Evolutionary conservation across 2,329 filamentous ascomycete genomes (phyloP).

Genomic region (Hypoxylon sp.): DNA sequence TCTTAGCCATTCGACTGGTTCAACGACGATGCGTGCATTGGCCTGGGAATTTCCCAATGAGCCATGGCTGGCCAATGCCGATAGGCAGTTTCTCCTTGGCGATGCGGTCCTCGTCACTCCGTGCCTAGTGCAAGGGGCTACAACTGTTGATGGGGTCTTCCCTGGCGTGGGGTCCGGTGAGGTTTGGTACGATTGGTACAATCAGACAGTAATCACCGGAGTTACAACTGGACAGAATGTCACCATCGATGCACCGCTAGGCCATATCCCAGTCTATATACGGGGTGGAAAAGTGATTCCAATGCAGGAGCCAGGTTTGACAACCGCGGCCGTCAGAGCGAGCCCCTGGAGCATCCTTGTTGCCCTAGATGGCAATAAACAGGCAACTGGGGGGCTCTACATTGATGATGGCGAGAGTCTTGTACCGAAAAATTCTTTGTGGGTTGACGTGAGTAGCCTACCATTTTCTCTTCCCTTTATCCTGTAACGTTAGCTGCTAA

Average conservation of each 20-base stretch:
- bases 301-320: slow-evolving; percentile 77
- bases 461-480: slow-evolving; percentile 1
- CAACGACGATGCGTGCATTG: slow-evolving; percentile 80
- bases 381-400: slow-evolving; percentile 75
- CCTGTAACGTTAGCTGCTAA: slow-evolving; percentile 13
- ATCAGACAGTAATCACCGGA: slow-evolving; percentile 66
- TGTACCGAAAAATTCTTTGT: slow-evolving; percentile 67
- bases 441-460: slow-evolving; percentile 62
- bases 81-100: slow-evolving; percentile 81
- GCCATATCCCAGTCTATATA: slow-evolving; percentile 80
- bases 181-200: slow-evolving; percentile 87
- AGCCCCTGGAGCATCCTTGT: slow-evolving; percentile 78
- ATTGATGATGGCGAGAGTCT: slow-evolving; percentile 82
- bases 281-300: slow-evolving; percentile 78
- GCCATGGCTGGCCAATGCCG: slow-evolving; percentile 74
- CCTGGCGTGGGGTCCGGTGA: slow-evolving; percentile 73
- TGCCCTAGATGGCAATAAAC: slow-evolving; percentile 69
- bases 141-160: slow-evolving; percentile 76
- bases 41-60: slow-evolving; percentile 83
- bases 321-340: slow-evolving; percentile 73
- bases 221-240: slow-evolving; percentile 58
- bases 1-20: slow-evolving; percentile 74
- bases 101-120: slow-evolving; percentile 76
- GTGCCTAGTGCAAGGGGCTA: slow-evolving; percentile 74
- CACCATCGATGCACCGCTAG: slow-evolving; percentile 63